phyloP scores from a whole-genome alignment of 2,329 filamentous ascomycete species.

The Neopestalotiopsis rosae region DNA sequence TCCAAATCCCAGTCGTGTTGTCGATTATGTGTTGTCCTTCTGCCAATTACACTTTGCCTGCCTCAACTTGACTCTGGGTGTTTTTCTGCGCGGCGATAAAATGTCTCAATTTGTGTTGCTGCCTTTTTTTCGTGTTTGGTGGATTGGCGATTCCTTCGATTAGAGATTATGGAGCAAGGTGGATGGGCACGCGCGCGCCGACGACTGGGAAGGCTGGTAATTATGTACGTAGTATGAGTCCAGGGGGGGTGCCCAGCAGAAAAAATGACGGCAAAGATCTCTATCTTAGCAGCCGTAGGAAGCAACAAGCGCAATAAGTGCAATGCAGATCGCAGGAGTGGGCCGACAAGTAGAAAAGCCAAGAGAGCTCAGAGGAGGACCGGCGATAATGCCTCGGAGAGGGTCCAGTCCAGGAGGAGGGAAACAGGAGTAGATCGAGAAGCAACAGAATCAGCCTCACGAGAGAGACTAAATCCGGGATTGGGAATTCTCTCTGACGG shows the following conservation, averaged over 20 bases:
- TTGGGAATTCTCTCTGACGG: neutral
- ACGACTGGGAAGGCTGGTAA: conserved; percentile 4
- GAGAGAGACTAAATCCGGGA: neutral
- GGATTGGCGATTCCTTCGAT: conserved; percentile 10
- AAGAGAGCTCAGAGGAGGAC: conserved; percentile 4
- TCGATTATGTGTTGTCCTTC: neutral
- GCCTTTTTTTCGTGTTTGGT: neutral
- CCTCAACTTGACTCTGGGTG: neutral
- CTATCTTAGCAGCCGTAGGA: conserved; percentile 5
- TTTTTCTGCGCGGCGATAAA: neutral
- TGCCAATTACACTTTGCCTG: neutral
- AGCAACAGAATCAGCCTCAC: conserved; percentile 10
- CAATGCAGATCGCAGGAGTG: conserved; percentile 3
- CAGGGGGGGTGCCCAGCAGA: neutral
- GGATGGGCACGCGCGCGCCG: neutral
- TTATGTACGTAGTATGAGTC: conserved; percentile 11
- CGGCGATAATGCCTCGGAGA: neutral
- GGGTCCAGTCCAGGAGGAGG: neutral
- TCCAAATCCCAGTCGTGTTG: neutral
- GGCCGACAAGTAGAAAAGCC: neutral
- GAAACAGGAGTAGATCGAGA: neutral
- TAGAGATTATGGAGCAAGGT: conserved; percentile 10
- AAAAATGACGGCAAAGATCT: neutral
- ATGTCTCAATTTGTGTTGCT: neutral
- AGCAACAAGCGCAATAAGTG: conserved; percentile 1